A percentile compares a stretch with the other conserved stretches of the same genome.
Evolutionary conservation across 768 basidiomycete species (phyloP).

Genomic region (Lentinula sp.): DNA sequence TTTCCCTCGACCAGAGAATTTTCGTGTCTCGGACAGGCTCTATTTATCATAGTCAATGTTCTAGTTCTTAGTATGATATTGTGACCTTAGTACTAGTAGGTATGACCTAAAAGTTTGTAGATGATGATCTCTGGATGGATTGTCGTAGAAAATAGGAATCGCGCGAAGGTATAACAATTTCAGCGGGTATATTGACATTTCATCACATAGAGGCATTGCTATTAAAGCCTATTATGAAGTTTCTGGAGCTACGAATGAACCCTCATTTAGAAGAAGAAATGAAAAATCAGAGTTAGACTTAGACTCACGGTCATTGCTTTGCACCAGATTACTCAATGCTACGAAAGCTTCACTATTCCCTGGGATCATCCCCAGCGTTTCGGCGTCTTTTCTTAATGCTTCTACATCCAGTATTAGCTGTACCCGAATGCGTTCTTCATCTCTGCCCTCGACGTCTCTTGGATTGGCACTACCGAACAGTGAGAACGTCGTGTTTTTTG

Average conservation of each 20-base stretch:
- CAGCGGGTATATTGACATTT: not conserved
- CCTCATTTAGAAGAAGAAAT: not conserved
- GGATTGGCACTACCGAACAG: slow-evolving; percentile 57
- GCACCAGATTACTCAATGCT: slow-evolving; percentile 56
- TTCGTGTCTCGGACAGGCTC: slow-evolving; percentile 53
- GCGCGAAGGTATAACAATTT: not conserved
- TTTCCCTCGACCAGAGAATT: slow-evolving; percentile 16
- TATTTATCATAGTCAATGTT: slow-evolving; percentile 41
- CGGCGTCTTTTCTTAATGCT: slow-evolving; percentile 75
- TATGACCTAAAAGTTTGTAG: too few species aligned
- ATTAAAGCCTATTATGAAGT: not conserved
- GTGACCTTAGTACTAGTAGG: not conserved
- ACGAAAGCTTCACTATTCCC: slow-evolving; percentile 45
- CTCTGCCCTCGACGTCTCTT: slow-evolving; percentile 57
- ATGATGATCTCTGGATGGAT: too few species aligned
- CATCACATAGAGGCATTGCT: not conserved
- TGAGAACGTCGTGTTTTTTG: slow-evolving; percentile 61
- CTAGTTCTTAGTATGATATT: not conserved
- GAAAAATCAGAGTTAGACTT: not conserved
- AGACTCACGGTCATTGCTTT: slow-evolving; percentile 30
- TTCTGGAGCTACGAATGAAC: not conserved
- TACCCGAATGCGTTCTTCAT: slow-evolving; percentile 81
- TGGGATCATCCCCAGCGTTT: slow-evolving; percentile 60
- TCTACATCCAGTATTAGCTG: slow-evolving; percentile 87
- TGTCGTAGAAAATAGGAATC: too few species aligned